phyloP scores from a whole-genome alignment of 139 green algal genomes.

The Nannochloris sp. region DNA sequence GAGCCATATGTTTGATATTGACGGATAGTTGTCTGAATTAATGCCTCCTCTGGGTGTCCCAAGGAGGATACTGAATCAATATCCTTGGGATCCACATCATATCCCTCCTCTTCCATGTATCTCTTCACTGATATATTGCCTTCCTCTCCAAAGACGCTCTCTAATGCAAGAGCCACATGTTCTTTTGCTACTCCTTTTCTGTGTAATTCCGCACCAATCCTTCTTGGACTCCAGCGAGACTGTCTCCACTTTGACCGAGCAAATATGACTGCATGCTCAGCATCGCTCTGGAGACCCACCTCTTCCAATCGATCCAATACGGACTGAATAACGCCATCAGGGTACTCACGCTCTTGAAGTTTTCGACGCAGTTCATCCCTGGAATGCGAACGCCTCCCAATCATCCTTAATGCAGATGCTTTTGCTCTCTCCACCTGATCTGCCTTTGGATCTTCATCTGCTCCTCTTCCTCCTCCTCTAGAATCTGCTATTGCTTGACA shows the following conservation, averaged over 20 bases:
- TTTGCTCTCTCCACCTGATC: conserved; percentile 24
- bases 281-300: conserved; percentile 37
- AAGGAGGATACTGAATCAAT: not conserved
- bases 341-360: conserved; percentile 32
- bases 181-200: conserved; percentile 18
- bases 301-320: conserved; percentile 29
- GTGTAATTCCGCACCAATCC: conserved; percentile 30
- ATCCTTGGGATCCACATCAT: too few species aligned
- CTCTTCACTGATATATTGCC: conserved; percentile 10
- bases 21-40: conserved; percentile 25
- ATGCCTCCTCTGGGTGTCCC: conserved; percentile 8
- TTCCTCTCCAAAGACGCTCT: conserved; percentile 29
- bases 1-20: conserved; percentile 12
- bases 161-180: conserved; percentile 13
- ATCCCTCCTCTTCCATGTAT: conserved; percentile 12
- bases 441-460: not conserved
- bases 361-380: conserved; percentile 26
- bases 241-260: conserved; percentile 45
- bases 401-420: conserved; percentile 26
- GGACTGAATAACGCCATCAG: conserved; percentile 5
- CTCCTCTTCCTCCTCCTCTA: not conserved
- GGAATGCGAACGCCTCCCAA: conserved; percentile 23
- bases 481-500: too few species aligned
- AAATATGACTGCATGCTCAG: conserved; percentile 41
- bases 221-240: conserved; percentile 34